Evolutionary conservation across 2,329 filamentous ascomycete species (phyloP).

Genomic region (Xylaria sp.): DNA sequence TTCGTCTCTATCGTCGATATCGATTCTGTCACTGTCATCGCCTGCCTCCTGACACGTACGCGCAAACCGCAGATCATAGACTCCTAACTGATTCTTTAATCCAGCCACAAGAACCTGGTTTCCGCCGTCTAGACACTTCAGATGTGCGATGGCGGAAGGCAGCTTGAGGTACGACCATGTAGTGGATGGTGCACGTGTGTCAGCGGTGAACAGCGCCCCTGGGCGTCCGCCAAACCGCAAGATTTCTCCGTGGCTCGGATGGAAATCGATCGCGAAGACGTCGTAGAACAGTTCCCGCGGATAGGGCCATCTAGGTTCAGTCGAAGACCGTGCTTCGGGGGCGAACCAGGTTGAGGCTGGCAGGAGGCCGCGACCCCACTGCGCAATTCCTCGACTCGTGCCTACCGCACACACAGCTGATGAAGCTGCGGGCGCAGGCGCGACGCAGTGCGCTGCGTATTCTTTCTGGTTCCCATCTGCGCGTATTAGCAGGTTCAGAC

Average conservation of each 20-base stretch:
- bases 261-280: constrained; percentile 63
- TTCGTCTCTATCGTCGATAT: constrained; percentile 3
- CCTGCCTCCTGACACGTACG: not conserved
- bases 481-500: not conserved
- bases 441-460: constrained; percentile 52
- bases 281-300: constrained; percentile 47
- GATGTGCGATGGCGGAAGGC: constrained; percentile 59
- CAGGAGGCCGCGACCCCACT: constrained; percentile 50
- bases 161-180: constrained; percentile 47
- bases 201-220: constrained; percentile 58
- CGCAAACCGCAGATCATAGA: constrained; percentile 67
- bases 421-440: constrained; percentile 55
- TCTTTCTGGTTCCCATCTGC: constrained; percentile 37
- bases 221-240: constrained; percentile 64
- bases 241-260: constrained; percentile 56
- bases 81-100: constrained; percentile 59
- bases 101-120: constrained; percentile 66
- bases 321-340: constrained; percentile 35
- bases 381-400: constrained; percentile 60
- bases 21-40: not conserved
- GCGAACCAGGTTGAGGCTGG: constrained; percentile 51
- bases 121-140: constrained; percentile 58
- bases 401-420: constrained; percentile 60
- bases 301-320: not conserved
- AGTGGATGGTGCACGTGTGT: constrained; percentile 53